These are phyloP conservation scores for Sugiyamaella lignohabitans DNA, from an alignment of 805 yeast species.

Conservation along the genomic window DNA sequence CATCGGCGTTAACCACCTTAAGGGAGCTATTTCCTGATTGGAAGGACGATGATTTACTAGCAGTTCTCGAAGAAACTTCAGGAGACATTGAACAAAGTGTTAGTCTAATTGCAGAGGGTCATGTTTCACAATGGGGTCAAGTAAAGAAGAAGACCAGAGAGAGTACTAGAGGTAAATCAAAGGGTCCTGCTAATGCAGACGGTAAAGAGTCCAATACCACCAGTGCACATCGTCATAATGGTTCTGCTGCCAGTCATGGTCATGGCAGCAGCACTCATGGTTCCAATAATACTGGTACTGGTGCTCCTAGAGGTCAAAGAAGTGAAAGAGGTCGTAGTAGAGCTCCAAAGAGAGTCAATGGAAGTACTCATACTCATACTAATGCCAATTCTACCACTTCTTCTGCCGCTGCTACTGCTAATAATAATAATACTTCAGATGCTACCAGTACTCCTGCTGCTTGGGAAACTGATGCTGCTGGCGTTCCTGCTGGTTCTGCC, in stretches of 20 bases:
- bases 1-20: conserved; percentile 45
- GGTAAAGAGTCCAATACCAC: too few species aligned
- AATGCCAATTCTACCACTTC: conserved; percentile 18
- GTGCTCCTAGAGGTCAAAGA: conserved; percentile 20
- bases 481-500: conserved; percentile 4
- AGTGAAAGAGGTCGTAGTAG: conserved; percentile 20
- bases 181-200: conserved; percentile 16
- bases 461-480: conserved; percentile 3
- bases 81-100: conserved; percentile 73
- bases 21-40: conserved; percentile 91
- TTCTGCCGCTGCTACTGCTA: conserved; percentile 7
- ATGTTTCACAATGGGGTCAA: conserved; percentile 90
- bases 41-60: conserved; percentile 75
- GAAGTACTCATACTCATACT: conserved; percentile 14
- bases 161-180: conserved; percentile 15
- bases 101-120: conserved; percentile 84
- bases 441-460: conserved; percentile 12
- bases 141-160: conserved; percentile 48
- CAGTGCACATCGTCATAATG: background rate
- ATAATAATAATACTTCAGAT: background rate
- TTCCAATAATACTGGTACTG: background rate
- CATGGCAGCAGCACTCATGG: background rate
- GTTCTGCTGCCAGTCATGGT: too few species aligned
- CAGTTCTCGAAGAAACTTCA: conserved; percentile 65
- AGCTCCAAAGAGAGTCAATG: conserved; percentile 15